These are phyloP conservation scores for Candida tropicalis DNA, from an alignment of 1,139 yeast genomes.

Conservation along the genomic window DNA sequence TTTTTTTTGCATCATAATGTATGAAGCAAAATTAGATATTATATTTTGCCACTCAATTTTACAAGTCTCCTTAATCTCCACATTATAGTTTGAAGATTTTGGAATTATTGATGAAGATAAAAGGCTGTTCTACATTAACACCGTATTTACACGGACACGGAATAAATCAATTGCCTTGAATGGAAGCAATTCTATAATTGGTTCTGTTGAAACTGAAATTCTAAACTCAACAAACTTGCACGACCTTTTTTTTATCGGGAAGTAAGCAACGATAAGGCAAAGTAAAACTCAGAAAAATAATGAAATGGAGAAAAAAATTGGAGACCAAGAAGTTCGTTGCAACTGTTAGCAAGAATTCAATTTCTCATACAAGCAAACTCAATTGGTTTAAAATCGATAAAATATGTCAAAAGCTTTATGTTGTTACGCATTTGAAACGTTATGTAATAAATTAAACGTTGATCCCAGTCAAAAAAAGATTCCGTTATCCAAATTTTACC, in stretches of 20 bases:
- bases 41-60: constrained; percentile 1
- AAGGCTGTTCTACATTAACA: not conserved
- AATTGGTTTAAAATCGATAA: too few species aligned
- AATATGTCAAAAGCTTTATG: constrained; percentile 44
- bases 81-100: too few species aligned
- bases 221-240: too few species aligned
- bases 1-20: not conserved
- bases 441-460: constrained; percentile 24
- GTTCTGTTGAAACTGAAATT: too few species aligned
- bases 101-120: not conserved
- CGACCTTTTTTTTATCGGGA: too few species aligned
- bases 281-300: too few species aligned
- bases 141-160: constrained; percentile 2
- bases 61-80: too few species aligned
- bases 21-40: too few species aligned
- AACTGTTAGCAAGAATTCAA: too few species aligned
- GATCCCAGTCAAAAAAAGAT: constrained; percentile 16
- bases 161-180: not conserved
- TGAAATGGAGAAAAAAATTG: not conserved
- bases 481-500: constrained; percentile 21
- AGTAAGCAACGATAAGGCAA: too few species aligned
- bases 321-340: not conserved
- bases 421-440: constrained; percentile 41
- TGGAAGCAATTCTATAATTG: not conserved
- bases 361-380: too few species aligned